A percentile compares a stretch with the other conserved stretches of the same genome.
Evolutionary conservation across 176 grass and related monocot species (phyloP).

Genomic region (Aegilops umbellulata): DNA sequence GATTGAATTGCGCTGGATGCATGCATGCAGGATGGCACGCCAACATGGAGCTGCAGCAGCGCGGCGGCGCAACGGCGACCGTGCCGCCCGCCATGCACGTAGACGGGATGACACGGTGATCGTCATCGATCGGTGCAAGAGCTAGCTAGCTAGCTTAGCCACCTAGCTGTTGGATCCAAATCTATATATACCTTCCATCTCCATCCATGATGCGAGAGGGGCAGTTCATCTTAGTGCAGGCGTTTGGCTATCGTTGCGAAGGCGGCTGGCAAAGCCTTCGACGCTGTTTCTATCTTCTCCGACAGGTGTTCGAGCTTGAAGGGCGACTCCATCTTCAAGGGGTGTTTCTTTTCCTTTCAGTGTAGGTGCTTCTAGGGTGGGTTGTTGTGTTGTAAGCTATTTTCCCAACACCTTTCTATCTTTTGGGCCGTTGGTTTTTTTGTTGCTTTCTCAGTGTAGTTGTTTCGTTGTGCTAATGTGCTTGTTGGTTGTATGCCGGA

Average conservation of each 20-base stretch:
- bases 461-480: no score
- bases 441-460: no score
- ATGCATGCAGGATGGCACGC: not conserved
- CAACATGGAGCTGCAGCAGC: not conserved
- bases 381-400: no score
- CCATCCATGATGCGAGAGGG: not conserved
- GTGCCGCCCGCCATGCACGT: not conserved
- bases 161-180: not conserved
- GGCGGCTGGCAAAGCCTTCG: not conserved
- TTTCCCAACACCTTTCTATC: no score
- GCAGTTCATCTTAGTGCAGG: not conserved
- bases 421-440: no score
- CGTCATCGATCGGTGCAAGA: not conserved
- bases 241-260: not conserved
- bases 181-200: not conserved
- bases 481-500: no score
- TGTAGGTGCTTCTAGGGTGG: no score
- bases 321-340: not conserved
- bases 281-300: not conserved
- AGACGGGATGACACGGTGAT: not conserved
- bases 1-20: not conserved
- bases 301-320: not conserved
- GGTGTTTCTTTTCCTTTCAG: not conserved
- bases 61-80: not conserved
- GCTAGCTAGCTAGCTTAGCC: not conserved